Percentiles rank a stretch among this genome's conserved stretches.
These are phyloP conservation scores for Trifolium repens DNA, from an alignment of 306 rosid species.

Conservation along the genomic window DNA sequence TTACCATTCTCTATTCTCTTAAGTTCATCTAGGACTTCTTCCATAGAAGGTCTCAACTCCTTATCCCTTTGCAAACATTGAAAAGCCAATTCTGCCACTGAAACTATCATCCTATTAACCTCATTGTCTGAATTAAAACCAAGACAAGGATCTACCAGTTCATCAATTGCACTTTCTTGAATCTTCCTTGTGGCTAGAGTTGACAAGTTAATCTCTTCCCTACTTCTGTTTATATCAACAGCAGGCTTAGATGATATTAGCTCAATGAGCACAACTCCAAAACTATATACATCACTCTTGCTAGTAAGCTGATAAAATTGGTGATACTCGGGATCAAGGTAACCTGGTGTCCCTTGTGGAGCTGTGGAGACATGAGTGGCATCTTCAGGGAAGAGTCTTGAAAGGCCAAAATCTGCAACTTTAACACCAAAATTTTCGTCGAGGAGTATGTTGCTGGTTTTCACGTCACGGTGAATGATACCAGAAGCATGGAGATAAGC, in stretches of 20 bases:
- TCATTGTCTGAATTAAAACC: slow-evolving; percentile 58
- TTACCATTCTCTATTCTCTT: slow-evolving; percentile 55
- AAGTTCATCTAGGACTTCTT: slow-evolving; percentile 59
- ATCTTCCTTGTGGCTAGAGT: slow-evolving; percentile 66
- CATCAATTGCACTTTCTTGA: slow-evolving; percentile 52
- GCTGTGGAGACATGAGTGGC: slow-evolving; percentile 51
- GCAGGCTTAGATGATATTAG: slow-evolving; percentile 78
- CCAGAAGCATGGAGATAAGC: slow-evolving; percentile 80
- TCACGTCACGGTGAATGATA: slow-evolving; percentile 75
- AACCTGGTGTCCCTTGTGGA: slow-evolving; percentile 53
- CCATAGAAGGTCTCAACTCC: slow-evolving; percentile 81
- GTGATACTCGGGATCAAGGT: slow-evolving; percentile 50
- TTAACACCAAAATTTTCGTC: slow-evolving; percentile 37
- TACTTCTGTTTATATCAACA: slow-evolving; percentile 60
- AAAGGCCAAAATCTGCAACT: slow-evolving; percentile 55
- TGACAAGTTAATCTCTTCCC: slow-evolving; percentile 69
- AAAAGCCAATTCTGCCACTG: slow-evolving; percentile 75
- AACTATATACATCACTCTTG: slow-evolving; percentile 57
- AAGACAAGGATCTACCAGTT: slow-evolving; percentile 61
- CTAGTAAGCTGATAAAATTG: slow-evolving; percentile 38
- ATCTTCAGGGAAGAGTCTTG: slow-evolving; percentile 41
- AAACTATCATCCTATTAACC: slow-evolving; percentile 54
- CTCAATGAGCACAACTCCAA: slow-evolving; percentile 55
- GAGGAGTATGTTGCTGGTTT: slow-evolving; percentile 57
- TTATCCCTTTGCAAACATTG: slow-evolving; percentile 72